Conservation (phyloP, 805 yeast species). For the Candida chauliodis region DNA sequence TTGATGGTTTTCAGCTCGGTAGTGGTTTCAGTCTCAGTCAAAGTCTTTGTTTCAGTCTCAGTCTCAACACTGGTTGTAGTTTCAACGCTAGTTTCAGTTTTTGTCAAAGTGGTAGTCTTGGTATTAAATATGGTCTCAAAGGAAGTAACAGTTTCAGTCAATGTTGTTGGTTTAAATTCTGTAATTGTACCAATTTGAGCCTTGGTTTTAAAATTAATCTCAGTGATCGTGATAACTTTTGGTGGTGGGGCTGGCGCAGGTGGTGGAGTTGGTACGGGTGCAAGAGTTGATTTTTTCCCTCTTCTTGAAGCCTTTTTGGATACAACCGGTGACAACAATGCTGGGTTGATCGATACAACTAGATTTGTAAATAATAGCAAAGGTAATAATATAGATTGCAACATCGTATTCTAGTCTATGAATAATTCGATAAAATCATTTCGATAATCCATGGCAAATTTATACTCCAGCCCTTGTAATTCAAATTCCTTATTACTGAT, state of each 20-base stretch:
- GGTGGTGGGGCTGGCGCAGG: not conserved
- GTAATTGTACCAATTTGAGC: conserved; percentile 3
- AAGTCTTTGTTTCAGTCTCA: not conserved
- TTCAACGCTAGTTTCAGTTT: not conserved
- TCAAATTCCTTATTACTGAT: too few relatives aligned
- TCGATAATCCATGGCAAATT: too few relatives aligned
- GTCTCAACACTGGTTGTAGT: not conserved
- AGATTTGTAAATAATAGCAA: not conserved
- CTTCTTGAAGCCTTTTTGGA: not conserved
- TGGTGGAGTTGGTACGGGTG: not conserved
- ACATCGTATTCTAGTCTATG: not conserved
- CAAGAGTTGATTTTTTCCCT: not conserved
- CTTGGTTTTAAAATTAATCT: not conserved
- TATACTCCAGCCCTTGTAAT: too few relatives aligned
- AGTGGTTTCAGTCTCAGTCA: not conserved
- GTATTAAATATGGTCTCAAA: not conserved
- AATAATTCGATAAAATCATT: too few relatives aligned
- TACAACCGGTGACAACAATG: not conserved
- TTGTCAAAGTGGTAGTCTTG: not conserved
- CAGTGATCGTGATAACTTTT: not conserved
- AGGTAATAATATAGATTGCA: not conserved
- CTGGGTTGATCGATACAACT: not conserved
- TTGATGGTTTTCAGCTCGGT: not conserved
- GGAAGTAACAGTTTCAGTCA: not conserved
- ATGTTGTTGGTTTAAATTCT: conserved; percentile 2